Evolutionary conservation across 768 basidiomycete genomes (phyloP), one percentile per base, ranked within the genome.

Genomic region (Suillus lakei): DNA sequence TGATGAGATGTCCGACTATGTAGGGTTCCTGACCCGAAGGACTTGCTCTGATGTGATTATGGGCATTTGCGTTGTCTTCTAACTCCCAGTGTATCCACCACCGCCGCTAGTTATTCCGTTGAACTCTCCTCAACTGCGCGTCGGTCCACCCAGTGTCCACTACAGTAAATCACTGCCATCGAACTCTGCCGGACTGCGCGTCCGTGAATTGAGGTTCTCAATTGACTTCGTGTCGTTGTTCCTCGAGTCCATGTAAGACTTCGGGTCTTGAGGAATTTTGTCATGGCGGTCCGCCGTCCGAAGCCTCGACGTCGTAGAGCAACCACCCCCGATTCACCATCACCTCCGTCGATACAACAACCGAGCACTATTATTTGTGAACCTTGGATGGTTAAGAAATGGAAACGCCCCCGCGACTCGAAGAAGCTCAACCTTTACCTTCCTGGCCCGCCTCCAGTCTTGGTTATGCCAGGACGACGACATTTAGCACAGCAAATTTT

Each of bases 401-500:
- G 46, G 46, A 46, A 46, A 46, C n/a, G n/a, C 44, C 44, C 44
- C 10, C 3, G 44, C 44, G n/a, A 46, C n/a, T 23, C 44, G 23
- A 46, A 23, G 44, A 46, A 46, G 10, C 44, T 46, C n/a, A 46
- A 46, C 44, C 44, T 61, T 12, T 61, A 61, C 46, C 44, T 61
- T 21, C 60, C 60, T 32, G 43, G 43, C 9, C 38, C 13, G 9
- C 23, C 38, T 41, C 38, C 60, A 6, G 60, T 61, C 30, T 32
- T 61, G 21, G 36, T 61, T n/a, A 38, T 61, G n/a, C 60, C 60
- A 41, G 60, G 41, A 32, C 41, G n/a, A 32, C 26, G 43, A 32
- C 60, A 46, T 41, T 61, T 61, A 30, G 10, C 43, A 61, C 60
- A 61, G 44, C 39, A 41, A 41, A 32, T 21, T 61, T 36, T 32